phyloP scores from a whole-genome alignment of 371 early-diverging fungal species.

The Circinella minor region DNA sequence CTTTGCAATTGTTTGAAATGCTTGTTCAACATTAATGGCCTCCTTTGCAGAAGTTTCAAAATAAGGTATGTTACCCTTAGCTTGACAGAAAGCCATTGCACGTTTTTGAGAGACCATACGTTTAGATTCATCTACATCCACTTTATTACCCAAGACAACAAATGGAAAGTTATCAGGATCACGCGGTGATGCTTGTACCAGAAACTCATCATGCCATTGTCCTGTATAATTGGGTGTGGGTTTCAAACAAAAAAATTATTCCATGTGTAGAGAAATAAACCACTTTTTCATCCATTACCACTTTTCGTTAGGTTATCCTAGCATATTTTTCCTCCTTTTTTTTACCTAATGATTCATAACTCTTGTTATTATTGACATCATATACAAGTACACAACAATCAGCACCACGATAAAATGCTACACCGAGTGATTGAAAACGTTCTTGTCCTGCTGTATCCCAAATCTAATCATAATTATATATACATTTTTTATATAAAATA shows the following conservation, averaged over 20 bases:
- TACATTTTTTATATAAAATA: too few species aligned
- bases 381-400: slow-evolving; percentile 98
- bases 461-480: slow-evolving; percentile 51
- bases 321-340: too few species aligned
- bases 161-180: slow-evolving; percentile 98
- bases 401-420: slow-evolving; percentile 98
- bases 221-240: slow-evolving; percentile 15
- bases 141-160: slow-evolving; percentile 98
- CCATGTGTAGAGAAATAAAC: too few species aligned
- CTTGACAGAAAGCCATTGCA: slow-evolving; percentile 94
- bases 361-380: slow-evolving; percentile 94
- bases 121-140: slow-evolving; percentile 93
- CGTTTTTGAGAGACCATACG: slow-evolving; percentile 94
- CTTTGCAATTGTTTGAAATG: slow-evolving; percentile 95
- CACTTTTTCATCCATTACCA: too few species aligned
- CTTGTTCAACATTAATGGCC: slow-evolving; percentile 95
- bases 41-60: slow-evolving; percentile 98
- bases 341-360: slow-evolving; percentile 91
- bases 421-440: slow-evolving; percentile 97
- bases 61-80: slow-evolving; percentile 95
- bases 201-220: slow-evolving; percentile 96
- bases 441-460: slow-evolving; percentile 98
- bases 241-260: too few species aligned
- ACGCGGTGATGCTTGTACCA: slow-evolving; percentile 92
- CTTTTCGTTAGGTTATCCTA: too few species aligned